A percentile compares a stretch with the other conserved stretches of the same genome.
phyloP scores from a whole-genome alignment of 805 yeast genomes.

The Debaryomyces hansenii region DNA sequence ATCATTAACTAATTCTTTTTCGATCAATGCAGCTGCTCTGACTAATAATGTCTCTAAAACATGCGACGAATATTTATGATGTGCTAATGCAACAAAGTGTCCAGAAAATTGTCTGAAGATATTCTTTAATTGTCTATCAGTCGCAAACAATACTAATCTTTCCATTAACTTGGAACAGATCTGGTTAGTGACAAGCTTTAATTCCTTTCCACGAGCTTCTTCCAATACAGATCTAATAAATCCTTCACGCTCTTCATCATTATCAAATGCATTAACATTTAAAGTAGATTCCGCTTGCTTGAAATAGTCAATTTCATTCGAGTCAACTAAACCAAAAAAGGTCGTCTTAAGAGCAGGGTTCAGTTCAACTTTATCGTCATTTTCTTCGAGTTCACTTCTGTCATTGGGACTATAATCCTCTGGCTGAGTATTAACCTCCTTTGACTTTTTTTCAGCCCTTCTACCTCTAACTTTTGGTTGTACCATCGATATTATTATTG shows the following conservation, averaged over 20 bases:
- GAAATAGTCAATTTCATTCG: slow-evolving; percentile 85
- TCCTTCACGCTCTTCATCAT: slow-evolving; percentile 67
- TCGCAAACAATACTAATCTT: slow-evolving; percentile 69
- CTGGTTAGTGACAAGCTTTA: slow-evolving; percentile 90
- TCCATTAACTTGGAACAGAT: slow-evolving; percentile 93
- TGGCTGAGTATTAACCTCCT: slow-evolving; percentile 12
- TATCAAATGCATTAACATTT: slow-evolving; percentile 74
- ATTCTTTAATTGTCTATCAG: slow-evolving; percentile 61
- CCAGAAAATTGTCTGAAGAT: slow-evolving; percentile 68
- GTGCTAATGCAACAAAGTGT: slow-evolving; percentile 73
- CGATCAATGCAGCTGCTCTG: slow-evolving; percentile 70
- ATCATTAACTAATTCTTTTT: slow-evolving; percentile 59
- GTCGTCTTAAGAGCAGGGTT: slow-evolving; percentile 12
- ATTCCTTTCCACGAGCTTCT: slow-evolving; percentile 85
- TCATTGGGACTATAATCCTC: slow-evolving; percentile 1
- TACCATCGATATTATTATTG: slow-evolving; percentile 9
- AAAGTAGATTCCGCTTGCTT: slow-evolving; percentile 88
- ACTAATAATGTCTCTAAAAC: slow-evolving; percentile 85
- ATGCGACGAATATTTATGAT: slow-evolving; percentile 91
- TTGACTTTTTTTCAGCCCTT: slow-evolving; percentile 35
- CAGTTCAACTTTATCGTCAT: slow-evolving; percentile 6
- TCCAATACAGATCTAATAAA: slow-evolving; percentile 78
- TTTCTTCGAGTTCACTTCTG: slow-evolving; percentile 3
- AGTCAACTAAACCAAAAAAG: slow-evolving; percentile 85
- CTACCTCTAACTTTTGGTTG: slow-evolving; percentile 40